These are phyloP conservation scores for Camptophora hylomeconis DNA, from an alignment of 2,329 filamentous ascomycete genomes.

Conservation along the genomic window DNA sequence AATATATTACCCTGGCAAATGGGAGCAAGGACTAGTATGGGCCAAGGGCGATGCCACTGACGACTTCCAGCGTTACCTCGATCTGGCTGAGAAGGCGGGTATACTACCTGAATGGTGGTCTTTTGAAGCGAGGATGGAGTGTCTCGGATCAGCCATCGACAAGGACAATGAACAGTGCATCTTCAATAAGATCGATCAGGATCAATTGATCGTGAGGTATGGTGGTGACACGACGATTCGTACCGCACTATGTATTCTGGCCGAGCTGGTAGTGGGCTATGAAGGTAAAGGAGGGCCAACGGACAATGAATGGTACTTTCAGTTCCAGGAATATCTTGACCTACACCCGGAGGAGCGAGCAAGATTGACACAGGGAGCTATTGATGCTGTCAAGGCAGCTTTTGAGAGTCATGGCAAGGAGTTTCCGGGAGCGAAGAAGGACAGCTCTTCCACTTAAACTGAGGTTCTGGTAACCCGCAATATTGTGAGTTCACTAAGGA, in stretches of 20 bases:
- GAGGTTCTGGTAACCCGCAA: no score
- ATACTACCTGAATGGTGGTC: conserved; percentile 27
- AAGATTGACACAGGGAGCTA: conserved; percentile 13
- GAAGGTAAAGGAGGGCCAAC: conserved; percentile 15
- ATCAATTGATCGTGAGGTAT: conserved; percentile 13
- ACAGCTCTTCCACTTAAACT: no score
- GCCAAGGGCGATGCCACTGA: conserved; percentile 14
- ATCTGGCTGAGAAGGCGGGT: conserved; percentile 14
- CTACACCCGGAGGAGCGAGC: conserved; percentile 20
- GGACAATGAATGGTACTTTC: conserved; percentile 27
- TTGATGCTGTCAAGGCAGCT: conserved; percentile 11
- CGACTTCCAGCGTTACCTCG: conserved; percentile 29
- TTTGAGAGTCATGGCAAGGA: conserved; percentile 1
- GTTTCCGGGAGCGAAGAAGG: no score
- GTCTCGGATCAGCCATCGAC: conserved; percentile 12
- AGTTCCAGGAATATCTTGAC: conserved; percentile 19
- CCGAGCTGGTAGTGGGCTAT: conserved; percentile 17
- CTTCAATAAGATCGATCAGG: conserved; percentile 14
- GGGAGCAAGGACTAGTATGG: conserved; percentile 22
- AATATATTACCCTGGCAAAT: conserved; percentile 20
- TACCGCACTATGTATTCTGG: conserved; percentile 13
- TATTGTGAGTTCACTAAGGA: no score
- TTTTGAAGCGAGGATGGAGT: conserved; percentile 17
- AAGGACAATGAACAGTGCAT: conserved; percentile 13
- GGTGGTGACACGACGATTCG: conserved; percentile 14